Conservation (phyloP, 2,329 filamentous ascomycete genomes). For the Fusarium robinianum region DNA sequence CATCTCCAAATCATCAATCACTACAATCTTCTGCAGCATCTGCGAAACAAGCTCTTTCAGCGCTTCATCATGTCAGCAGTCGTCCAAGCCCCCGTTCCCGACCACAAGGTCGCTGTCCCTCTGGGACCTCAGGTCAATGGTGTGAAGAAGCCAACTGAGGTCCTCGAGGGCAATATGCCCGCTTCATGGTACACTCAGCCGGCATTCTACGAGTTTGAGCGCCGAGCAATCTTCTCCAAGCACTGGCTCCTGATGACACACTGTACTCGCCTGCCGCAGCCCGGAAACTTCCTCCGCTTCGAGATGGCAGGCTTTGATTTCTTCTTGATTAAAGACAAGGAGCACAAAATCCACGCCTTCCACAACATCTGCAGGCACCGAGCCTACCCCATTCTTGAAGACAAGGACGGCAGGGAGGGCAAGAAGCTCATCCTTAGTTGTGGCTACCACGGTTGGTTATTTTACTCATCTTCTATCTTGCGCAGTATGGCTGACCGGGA, state of each 20-base stretch:
- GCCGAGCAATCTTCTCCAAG: not conserved
- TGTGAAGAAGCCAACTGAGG: not conserved
- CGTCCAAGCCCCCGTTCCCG: too few species aligned
- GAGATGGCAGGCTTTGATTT: constrained; percentile 11
- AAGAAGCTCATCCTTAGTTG: constrained; percentile 10
- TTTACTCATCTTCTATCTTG: too few species aligned
- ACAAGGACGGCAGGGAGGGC: constrained; percentile 8
- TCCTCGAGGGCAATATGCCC: not conserved
- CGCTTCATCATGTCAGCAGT: too few species aligned
- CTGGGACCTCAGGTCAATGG: too few species aligned
- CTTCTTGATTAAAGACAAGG: constrained; percentile 15
- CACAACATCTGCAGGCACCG: constrained; percentile 17
- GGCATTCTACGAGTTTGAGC: not conserved
- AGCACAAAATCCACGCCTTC: constrained; percentile 10
- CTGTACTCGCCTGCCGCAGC: not conserved
- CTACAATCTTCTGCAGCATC: too few species aligned
- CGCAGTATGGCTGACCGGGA: not conserved
- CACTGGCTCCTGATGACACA: not conserved
- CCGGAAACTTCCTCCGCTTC: not conserved
- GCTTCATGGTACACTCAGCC: constrained; percentile 1
- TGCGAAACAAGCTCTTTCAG: too few species aligned
- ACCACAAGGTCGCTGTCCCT: too few species aligned
- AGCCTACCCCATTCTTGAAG: constrained; percentile 14
- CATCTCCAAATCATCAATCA: too few species aligned
- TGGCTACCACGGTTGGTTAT: constrained; percentile 13